These are phyloP conservation scores for Chimonanthus praecox DNA, from an alignment of 164 flowering plant species.

Conservation along the genomic window DNA sequence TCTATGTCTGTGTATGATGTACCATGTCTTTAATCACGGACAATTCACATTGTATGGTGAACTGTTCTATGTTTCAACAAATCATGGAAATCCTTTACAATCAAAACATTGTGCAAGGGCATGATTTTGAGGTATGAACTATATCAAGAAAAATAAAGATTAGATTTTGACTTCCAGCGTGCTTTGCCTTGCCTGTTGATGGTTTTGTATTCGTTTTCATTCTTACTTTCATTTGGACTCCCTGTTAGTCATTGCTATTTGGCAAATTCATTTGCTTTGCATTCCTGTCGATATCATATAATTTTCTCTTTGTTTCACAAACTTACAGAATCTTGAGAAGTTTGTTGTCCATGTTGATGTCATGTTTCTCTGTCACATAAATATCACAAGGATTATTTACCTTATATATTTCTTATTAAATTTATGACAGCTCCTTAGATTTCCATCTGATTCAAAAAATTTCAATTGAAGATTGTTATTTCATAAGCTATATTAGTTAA, in stretches of 20 bases:
- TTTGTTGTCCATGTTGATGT: neutral
- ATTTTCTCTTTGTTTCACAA: neutral
- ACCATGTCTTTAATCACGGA: too few species aligned
- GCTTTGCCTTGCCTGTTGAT: neutral
- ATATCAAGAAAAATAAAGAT: neutral
- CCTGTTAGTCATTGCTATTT: neutral
- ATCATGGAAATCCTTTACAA: neutral
- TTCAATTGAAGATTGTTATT: neutral
- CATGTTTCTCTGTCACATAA: neutral
- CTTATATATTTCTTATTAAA: neutral
- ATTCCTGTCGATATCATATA: neutral
- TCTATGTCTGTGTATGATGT: neutral
- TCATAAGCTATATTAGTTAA: neutral
- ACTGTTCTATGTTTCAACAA: neutral
- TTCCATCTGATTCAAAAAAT: neutral
- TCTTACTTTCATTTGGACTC: neutral
- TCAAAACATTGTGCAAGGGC: neutral
- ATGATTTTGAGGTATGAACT: neutral
- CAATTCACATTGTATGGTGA: neutral
- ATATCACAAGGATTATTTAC: neutral
- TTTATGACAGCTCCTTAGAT: neutral
- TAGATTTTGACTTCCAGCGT: neutral
- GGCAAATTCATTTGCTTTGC: neutral
- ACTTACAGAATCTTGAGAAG: neutral
- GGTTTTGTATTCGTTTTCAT: neutral